phyloP scores from a whole-genome alignment of 495 filamentous ascomycete genomes.

The Penicillium longicatenatum region DNA sequence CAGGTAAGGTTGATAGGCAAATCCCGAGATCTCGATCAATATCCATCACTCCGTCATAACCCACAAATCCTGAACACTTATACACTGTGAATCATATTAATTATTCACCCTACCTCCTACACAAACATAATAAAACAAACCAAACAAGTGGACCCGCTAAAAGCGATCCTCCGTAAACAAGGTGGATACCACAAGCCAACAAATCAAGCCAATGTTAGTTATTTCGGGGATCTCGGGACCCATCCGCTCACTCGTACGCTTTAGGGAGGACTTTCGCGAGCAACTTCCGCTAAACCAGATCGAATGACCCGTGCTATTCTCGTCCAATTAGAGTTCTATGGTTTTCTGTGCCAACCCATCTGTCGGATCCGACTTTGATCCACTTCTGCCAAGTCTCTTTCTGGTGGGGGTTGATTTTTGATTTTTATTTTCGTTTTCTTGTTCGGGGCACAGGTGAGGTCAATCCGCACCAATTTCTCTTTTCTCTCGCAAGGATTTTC shows the following conservation, averaged over 20 bases:
- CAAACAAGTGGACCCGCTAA: background rate
- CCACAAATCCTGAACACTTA: background rate
- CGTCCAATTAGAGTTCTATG: constrained; percentile 3
- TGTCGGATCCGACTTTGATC: background rate
- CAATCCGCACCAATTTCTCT: background rate
- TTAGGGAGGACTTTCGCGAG: no score
- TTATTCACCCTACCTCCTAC: background rate
- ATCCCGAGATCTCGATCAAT: background rate
- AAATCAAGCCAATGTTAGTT: background rate
- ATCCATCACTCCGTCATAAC: background rate
- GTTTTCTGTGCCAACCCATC: no score
- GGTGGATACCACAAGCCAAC: background rate
- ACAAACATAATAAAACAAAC: background rate
- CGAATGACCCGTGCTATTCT: constrained; percentile 3
- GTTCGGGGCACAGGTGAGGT: no score
- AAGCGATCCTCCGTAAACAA: constrained; percentile 4
- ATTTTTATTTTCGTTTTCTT: background rate
- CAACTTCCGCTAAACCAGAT: background rate
- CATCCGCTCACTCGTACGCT: background rate
- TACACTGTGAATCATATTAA: background rate
- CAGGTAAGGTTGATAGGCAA: background rate
- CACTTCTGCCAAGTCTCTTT: background rate
- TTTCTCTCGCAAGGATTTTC: background rate
- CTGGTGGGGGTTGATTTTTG: background rate
- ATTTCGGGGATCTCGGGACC: constrained; percentile 2